Conservation (phyloP, 148 eudicot species). For the Hydrangea macrophylla region DNA sequence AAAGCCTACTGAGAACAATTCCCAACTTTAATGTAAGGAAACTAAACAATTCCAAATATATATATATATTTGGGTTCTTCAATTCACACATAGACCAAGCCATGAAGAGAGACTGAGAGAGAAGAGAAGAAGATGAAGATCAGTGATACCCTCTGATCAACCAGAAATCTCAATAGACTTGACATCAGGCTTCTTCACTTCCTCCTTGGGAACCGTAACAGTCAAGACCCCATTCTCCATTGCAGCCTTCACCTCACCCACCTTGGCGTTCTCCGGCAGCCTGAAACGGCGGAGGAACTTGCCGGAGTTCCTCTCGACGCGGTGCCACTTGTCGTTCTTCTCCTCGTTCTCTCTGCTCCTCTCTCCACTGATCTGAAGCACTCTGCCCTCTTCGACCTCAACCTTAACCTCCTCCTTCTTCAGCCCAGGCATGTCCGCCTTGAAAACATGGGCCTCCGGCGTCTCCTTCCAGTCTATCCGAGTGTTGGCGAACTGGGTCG, state of each 20-base stretch:
- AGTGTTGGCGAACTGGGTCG: no score
- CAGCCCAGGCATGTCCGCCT: slow-evolving; percentile 36
- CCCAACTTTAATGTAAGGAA: no score
- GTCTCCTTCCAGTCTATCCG: slow-evolving; percentile 57
- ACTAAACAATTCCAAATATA: no score
- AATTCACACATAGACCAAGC: no score
- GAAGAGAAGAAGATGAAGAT: no score
- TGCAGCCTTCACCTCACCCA: slow-evolving; percentile 29
- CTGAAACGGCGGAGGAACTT: slow-evolving; percentile 34
- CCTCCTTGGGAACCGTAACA: slow-evolving; percentile 21
- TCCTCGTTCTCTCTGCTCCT: slow-evolving; percentile 4
- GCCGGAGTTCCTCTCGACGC: neutral
- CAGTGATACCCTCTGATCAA: no score
- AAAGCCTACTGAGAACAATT: no score
- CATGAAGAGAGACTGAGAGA: no score
- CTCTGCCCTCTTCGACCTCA: slow-evolving; percentile 39
- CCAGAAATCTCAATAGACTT: no score
- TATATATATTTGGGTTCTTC: no score
- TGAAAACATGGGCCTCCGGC: slow-evolving; percentile 32
- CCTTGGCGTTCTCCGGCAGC: slow-evolving; percentile 34
- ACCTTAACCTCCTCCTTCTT: slow-evolving; percentile 39
- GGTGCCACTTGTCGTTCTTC: neutral
- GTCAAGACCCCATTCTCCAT: slow-evolving; percentile 36
- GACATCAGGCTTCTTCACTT: no score
- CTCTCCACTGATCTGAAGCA: slow-evolving; percentile 38